These are phyloP conservation scores for Solanum ossicruentum DNA, from an alignment of 257 asterid genomes.

Conservation along the genomic window DNA sequence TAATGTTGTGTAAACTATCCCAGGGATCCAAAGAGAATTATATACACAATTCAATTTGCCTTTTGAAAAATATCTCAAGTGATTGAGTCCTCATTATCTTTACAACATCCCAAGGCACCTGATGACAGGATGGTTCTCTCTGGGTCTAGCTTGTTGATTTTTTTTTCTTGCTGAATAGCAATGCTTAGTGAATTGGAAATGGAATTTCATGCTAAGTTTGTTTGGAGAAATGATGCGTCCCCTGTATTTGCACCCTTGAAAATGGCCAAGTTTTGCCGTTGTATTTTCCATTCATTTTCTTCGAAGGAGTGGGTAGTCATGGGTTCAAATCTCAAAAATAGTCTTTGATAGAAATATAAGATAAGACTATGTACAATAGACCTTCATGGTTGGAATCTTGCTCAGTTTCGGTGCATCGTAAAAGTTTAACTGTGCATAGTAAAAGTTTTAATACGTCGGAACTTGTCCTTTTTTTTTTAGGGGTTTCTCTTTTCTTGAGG, in stretches of 20 bases:
- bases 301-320: neutral
- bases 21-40: neutral
- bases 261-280: neutral
- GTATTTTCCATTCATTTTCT: neutral
- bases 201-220: neutral
- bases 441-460: no score
- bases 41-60: neutral
- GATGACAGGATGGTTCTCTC: neutral
- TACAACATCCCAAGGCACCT: neutral
- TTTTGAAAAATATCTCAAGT: neutral
- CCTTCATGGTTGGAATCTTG: no score
- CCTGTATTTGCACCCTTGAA: neutral
- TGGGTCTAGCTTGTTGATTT: neutral
- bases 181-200: neutral
- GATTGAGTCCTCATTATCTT: neutral
- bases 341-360: no score
- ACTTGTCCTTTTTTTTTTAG: no score
- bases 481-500: neutral
- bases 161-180: neutral
- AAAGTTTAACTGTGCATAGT: no score
- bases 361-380: no score
- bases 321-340: no score
- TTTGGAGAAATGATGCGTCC: neutral
- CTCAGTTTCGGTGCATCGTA: no score
- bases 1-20: neutral